These are phyloP conservation scores for Chlorencoelia australis DNA, from an alignment of 2,329 filamentous ascomycete species.

Conservation along the genomic window DNA sequence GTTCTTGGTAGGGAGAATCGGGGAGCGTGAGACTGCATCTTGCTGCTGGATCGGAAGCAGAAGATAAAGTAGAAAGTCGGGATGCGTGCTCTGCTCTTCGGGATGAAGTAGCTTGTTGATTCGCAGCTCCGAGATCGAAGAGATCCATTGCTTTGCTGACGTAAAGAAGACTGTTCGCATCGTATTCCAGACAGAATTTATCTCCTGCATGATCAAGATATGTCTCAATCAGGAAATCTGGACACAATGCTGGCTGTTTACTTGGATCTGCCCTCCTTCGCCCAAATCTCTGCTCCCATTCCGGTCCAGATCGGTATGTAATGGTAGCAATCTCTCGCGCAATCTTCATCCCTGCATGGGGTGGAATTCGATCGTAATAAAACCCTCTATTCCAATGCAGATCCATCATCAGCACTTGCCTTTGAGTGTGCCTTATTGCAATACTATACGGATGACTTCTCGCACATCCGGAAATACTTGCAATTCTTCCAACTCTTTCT, in stretches of 20 bases:
- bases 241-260: constrained; percentile 86
- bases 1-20: constrained; percentile 76
- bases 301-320: constrained; percentile 89
- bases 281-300: constrained; percentile 95
- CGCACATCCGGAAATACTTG: constrained; percentile 87
- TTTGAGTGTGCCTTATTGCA: constrained; percentile 94
- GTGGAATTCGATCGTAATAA: constrained; percentile 82
- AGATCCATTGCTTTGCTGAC: constrained; percentile 99
- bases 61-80: constrained; percentile 39
- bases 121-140: constrained; percentile 74
- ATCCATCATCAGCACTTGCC: constrained; percentile 98
- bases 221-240: constrained; percentile 95
- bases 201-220: constrained; percentile 97
- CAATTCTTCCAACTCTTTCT: constrained; percentile 68
- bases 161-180: constrained; percentile 90
- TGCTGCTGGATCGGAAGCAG: constrained; percentile 26
- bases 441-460: constrained; percentile 96
- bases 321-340: constrained; percentile 95
- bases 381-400: constrained; percentile 93
- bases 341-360: constrained; percentile 95
- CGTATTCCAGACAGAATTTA: constrained; percentile 95
- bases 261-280: constrained; percentile 74
- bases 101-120: constrained; percentile 51
- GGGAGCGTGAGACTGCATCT: constrained; percentile 76
- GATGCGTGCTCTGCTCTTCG: constrained; percentile 52